Percentiles rank a stretch among this genome's conserved stretches.
Evolutionary conservation across 1,139 yeast genomes (phyloP).

Genomic region (Protomyces arabidopsidicola): DNA sequence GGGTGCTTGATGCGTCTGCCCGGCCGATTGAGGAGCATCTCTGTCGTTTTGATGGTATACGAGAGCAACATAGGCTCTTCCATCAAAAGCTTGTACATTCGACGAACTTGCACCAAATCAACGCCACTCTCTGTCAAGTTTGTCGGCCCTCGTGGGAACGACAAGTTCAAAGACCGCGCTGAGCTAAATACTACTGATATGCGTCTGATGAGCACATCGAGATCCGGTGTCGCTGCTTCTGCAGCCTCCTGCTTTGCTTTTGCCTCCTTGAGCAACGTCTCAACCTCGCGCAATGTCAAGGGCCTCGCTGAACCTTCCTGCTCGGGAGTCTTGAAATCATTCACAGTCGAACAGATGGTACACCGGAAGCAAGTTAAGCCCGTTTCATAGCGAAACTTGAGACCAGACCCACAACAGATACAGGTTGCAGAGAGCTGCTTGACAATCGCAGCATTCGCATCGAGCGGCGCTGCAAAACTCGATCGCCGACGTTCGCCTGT

Average conservation of each 20-base stretch:
- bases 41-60: slow-evolving; percentile 33
- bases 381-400: slow-evolving; percentile 28
- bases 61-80: slow-evolving; percentile 32
- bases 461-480: background rate
- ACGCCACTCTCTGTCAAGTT: slow-evolving; percentile 37
- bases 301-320: background rate
- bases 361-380: slow-evolving; percentile 32
- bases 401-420: slow-evolving; percentile 32
- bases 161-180: slow-evolving; percentile 32
- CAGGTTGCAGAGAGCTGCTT: slow-evolving; percentile 25
- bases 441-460: background rate
- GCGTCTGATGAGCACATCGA: background rate
- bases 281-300: background rate
- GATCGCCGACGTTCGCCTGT: background rate
- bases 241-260: background rate
- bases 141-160: slow-evolving; percentile 35
- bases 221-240: background rate
- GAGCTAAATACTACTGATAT: slow-evolving; percentile 7
- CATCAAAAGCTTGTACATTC: slow-evolving; percentile 16
- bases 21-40: slow-evolving; percentile 37
- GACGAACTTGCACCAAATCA: slow-evolving; percentile 33
- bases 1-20: slow-evolving; percentile 34
- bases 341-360: slow-evolving; percentile 33
- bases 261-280: background rate
- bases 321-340: slow-evolving; percentile 30